These are phyloP conservation scores for Exophiala dermatitidis DNA, from an alignment of 2,329 filamentous ascomycete species.

Conservation along the genomic window DNA sequence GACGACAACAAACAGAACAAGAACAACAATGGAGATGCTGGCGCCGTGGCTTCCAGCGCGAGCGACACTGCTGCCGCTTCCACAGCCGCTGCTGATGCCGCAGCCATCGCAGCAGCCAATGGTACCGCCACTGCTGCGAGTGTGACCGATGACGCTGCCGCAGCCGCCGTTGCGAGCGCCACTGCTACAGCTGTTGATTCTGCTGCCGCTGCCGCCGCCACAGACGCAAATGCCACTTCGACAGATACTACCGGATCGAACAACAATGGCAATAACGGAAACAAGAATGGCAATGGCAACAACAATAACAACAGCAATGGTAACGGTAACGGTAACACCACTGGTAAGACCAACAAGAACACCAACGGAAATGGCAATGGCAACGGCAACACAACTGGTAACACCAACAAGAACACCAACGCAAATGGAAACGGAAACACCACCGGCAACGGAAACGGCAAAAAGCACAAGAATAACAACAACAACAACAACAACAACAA, in stretches of 20 bases:
- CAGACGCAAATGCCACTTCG: neutral
- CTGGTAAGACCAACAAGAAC: too few relatives aligned
- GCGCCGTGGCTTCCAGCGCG: neutral
- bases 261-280: too few relatives aligned
- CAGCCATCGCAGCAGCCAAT: neutral
- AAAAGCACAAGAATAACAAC: too few relatives aligned
- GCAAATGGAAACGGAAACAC: too few relatives aligned
- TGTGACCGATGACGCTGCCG: neutral
- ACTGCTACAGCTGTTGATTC: neutral
- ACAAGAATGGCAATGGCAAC: too few relatives aligned
- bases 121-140: neutral
- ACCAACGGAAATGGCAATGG: too few relatives aligned
- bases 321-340: too few relatives aligned
- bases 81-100: neutral
- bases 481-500: too few relatives aligned
- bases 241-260: neutral
- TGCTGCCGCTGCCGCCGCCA: neutral
- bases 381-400: too few relatives aligned
- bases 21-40: neutral
- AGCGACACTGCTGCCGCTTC: neutral
- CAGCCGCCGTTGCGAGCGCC: neutral
- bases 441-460: too few relatives aligned
- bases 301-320: too few relatives aligned
- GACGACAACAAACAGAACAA: slow-evolving; percentile 2
- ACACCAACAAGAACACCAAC: too few relatives aligned